Evolutionary conservation across 768 basidiomycete genomes (phyloP).

Genomic region (Macrolepiota dolichaula): DNA sequence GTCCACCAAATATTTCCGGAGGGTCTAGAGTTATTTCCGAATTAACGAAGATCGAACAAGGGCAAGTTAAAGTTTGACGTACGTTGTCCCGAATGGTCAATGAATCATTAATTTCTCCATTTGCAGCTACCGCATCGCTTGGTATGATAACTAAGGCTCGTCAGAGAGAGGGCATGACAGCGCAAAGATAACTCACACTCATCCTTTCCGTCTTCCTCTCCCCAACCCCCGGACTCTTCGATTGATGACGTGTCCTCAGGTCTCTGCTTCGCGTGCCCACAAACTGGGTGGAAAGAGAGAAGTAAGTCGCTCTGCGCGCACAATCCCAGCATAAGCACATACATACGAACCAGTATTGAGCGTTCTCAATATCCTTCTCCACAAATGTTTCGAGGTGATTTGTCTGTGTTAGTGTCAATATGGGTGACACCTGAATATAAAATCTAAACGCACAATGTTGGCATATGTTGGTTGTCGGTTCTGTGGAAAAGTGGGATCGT

Average conservation of each 20-base stretch:
- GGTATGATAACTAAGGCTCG: neutral
- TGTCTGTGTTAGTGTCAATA: neutral
- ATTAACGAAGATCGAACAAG: neutral
- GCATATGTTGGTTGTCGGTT: neutral
- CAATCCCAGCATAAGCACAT: neutral
- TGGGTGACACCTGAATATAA: neutral
- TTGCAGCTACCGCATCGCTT: neutral
- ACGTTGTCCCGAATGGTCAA: neutral
- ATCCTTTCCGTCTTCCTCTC: constrained; percentile 2
- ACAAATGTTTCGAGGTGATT: neutral
- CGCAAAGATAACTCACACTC: neutral
- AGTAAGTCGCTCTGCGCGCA: neutral
- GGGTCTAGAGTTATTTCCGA: neutral
- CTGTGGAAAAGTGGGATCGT: neutral
- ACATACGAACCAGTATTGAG: neutral
- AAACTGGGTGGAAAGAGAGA: neutral
- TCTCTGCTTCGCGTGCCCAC: neutral
- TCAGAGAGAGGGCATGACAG: neutral
- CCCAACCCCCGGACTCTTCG: neutral
- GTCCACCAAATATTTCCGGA: neutral
- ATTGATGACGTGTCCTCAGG: neutral
- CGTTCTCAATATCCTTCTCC: neutral
- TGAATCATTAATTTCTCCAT: neutral
- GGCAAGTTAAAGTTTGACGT: neutral
- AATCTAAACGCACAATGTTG: neutral